Evolutionary conservation across 176 grass and related monocot species (phyloP).

Genomic region (Stipa capillata): DNA sequence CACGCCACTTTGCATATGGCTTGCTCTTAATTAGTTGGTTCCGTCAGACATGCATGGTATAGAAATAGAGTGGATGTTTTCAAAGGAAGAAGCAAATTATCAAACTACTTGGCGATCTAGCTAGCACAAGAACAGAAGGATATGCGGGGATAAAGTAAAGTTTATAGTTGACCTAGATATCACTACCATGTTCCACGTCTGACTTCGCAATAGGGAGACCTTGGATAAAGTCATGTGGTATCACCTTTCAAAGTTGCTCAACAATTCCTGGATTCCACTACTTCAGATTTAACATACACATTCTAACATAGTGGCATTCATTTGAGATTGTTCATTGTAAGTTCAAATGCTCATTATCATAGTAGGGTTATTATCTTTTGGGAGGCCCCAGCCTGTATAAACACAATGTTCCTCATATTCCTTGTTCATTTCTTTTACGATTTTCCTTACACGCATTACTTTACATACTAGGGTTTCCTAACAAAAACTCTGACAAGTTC

Average conservation of each 20-base stretch:
- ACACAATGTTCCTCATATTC: too few species aligned
- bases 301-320: constrained; percentile 4
- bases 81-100: not conserved
- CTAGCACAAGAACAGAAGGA: not conserved
- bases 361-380: too few species aligned
- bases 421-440: too few species aligned
- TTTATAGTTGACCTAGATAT: constrained; percentile 5
- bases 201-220: constrained; percentile 18
- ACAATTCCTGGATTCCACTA: not conserved
- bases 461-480: too few species aligned
- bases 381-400: too few species aligned
- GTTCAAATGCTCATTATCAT: not conserved
- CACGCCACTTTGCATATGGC: too few species aligned
- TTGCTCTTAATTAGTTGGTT: not conserved
- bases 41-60: not conserved
- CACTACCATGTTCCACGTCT: constrained; percentile 28
- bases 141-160: not conserved
- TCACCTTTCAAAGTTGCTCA: not conserved
- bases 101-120: not conserved
- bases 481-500: not conserved
- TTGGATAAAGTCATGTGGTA: not conserved
- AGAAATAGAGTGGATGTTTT: not conserved
- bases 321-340: not conserved
- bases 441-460: too few species aligned
- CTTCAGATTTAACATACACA: not conserved